These are phyloP conservation scores for Fomitopsis palustris DNA, from an alignment of 1,284 basidiomycete genomes.

Conservation along the genomic window DNA sequence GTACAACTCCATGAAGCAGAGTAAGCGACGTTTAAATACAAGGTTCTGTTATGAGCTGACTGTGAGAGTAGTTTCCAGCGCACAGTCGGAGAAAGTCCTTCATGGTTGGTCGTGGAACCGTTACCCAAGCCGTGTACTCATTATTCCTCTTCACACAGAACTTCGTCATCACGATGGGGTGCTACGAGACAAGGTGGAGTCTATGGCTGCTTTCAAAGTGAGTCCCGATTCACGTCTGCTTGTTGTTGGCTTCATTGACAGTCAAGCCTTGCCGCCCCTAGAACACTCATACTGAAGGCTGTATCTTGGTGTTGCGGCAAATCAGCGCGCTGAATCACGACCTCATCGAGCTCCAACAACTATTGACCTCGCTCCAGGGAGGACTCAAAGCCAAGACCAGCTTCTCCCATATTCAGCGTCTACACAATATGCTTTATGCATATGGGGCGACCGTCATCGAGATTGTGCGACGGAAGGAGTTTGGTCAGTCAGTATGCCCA, in stretches of 20 bases:
- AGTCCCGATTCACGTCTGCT: not conserved
- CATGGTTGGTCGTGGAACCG: constrained; percentile 40
- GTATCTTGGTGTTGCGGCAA: constrained; percentile 60
- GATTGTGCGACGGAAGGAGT: constrained; percentile 87
- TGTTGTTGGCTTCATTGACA: constrained; percentile 2
- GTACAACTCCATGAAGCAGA: constrained; percentile 33
- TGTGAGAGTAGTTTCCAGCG: constrained; percentile 37
- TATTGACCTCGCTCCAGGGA: constrained; percentile 60
- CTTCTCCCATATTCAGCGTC: constrained; percentile 85
- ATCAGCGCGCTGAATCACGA: constrained; percentile 77
- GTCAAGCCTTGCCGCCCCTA: constrained; percentile 24
- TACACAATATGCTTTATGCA: constrained; percentile 89
- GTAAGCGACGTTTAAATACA: not conserved
- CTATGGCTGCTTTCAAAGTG: constrained; percentile 61
- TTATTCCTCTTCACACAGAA: constrained; percentile 36
- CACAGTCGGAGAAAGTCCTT: constrained; percentile 48
- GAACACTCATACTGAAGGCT: constrained; percentile 77
- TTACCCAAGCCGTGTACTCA: no score
- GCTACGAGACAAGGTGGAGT: constrained; percentile 56
- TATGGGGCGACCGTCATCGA: constrained; percentile 93
- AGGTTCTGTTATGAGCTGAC: not conserved
- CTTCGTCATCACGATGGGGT: constrained; percentile 58
- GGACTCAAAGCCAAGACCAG: constrained; percentile 75
- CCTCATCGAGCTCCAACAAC: constrained; percentile 65
- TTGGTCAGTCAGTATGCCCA: constrained; percentile 47